Evolutionary conservation across 768 basidiomycete genomes (phyloP).

Genomic region (Boletus pseudopeckii): DNA sequence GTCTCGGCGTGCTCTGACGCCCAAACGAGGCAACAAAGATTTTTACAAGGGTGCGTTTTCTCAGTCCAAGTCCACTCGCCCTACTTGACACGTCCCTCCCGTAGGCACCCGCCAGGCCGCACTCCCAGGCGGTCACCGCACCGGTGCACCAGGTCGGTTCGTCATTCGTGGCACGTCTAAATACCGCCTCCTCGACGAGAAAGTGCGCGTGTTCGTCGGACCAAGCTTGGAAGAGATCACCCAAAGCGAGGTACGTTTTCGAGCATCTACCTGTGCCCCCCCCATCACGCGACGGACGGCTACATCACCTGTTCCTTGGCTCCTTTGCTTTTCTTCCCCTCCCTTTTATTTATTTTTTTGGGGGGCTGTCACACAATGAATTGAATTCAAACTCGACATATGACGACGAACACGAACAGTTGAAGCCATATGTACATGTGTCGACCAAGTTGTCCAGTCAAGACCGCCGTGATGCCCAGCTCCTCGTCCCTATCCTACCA

Average conservation of each 20-base stretch:
- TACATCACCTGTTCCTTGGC: background rate
- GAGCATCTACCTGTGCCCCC: background rate
- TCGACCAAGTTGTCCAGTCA: constrained; percentile 20
- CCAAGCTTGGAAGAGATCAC: constrained; percentile 66
- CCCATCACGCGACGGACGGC: background rate
- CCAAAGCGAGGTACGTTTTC: constrained; percentile 48
- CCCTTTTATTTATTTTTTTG: no score
- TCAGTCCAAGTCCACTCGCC: background rate
- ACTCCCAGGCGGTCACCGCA: constrained; percentile 81
- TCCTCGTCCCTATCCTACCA: constrained; percentile 23
- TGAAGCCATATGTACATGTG: constrained; percentile 29
- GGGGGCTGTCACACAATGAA: background rate
- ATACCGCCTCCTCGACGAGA: constrained; percentile 76
- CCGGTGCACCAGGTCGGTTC: constrained; percentile 86
- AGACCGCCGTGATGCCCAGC: constrained; percentile 26
- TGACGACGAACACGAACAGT: constrained; percentile 6
- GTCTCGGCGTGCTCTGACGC: constrained; percentile 74
- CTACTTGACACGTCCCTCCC: background rate
- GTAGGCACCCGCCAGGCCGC: constrained; percentile 80
- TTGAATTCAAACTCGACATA: background rate
- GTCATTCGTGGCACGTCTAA: constrained; percentile 73
- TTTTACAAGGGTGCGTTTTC: constrained; percentile 82
- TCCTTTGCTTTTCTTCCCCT: background rate
- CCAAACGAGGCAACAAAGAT: constrained; percentile 92
- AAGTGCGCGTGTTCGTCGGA: constrained; percentile 81